Conservation (phyloP, 2,329 filamentous ascomycete species). For the Mariannaea sp. region DNA sequence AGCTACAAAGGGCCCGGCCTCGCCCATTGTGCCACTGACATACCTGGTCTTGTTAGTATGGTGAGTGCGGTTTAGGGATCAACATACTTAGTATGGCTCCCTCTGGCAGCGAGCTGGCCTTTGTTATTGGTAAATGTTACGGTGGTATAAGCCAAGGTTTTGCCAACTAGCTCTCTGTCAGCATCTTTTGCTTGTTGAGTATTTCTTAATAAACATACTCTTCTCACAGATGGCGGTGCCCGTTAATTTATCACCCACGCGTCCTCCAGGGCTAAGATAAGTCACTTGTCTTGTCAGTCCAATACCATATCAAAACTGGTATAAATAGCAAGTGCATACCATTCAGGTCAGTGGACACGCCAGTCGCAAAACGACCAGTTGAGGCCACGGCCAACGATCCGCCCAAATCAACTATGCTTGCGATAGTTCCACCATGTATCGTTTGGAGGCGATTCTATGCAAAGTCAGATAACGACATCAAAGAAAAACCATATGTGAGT, state of each 20-base stretch:
- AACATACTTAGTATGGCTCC: conserved; percentile 68
- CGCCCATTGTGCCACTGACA: conserved; percentile 46
- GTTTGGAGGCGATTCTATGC: conserved; percentile 74
- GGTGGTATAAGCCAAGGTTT: conserved; percentile 64
- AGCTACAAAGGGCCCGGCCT: conserved; percentile 45
- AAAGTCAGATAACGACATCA: not conserved
- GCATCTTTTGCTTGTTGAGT: not conserved
- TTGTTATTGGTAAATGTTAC: conserved; percentile 63
- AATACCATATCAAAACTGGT: not conserved
- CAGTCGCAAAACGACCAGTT: conserved; percentile 64
- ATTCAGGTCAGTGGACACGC: conserved; percentile 68
- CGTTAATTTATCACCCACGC: conserved; percentile 59
- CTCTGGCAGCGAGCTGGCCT: conserved; percentile 63
- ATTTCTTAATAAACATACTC: conserved; percentile 48
- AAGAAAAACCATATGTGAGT: not conserved
- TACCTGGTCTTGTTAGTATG: conserved; percentile 43
- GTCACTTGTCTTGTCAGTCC: conserved; percentile 54
- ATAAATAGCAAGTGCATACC: conserved; percentile 44
- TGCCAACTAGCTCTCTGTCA: conserved; percentile 57
- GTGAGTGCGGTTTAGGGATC: not conserved
- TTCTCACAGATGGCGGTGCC: conserved; percentile 65
- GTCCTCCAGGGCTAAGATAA: conserved; percentile 63
- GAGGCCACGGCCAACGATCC: conserved; percentile 70
- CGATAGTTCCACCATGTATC: conserved; percentile 78
- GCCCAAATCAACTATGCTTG: conserved; percentile 72